Percentiles rank a stretch among this genome's conserved stretches.
These are phyloP conservation scores for Myxozyma melibiosi DNA, from an alignment of 805 yeast species.

Conservation along the genomic window DNA sequence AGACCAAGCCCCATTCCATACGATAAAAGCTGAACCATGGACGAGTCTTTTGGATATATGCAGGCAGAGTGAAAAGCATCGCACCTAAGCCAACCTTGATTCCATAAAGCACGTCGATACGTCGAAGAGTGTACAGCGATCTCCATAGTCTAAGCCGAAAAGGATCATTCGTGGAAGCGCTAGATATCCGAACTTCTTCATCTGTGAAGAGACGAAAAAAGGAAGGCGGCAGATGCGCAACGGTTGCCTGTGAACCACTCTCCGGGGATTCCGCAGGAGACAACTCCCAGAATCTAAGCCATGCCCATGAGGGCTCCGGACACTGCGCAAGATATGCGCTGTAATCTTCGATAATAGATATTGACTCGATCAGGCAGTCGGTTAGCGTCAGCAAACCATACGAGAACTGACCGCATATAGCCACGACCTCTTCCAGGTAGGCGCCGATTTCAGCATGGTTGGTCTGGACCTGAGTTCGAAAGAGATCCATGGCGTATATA, in stretches of 20 bases:
- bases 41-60: slow-evolving; percentile 61
- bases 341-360: slow-evolving; percentile 5
- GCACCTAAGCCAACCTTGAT: slow-evolving; percentile 80
- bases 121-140: slow-evolving; percentile 52
- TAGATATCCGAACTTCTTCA: neutral
- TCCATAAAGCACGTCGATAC: slow-evolving; percentile 76
- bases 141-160: slow-evolving; percentile 42
- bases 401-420: slow-evolving; percentile 79
- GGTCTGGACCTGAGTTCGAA: slow-evolving; percentile 44
- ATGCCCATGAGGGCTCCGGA: slow-evolving; percentile 8
- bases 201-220: neutral
- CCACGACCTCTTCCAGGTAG: slow-evolving; percentile 78
- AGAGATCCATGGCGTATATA: slow-evolving; percentile 59
- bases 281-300: slow-evolving; percentile 9
- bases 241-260: neutral
- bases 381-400: slow-evolving; percentile 63
- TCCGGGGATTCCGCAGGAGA: neutral
- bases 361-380: slow-evolving; percentile 49
- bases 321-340: neutral
- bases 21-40: slow-evolving; percentile 63
- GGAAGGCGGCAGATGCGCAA: neutral
- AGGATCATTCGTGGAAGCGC: slow-evolving; percentile 12
- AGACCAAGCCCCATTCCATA: slow-evolving; percentile 84
- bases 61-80: slow-evolving; percentile 62
- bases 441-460: slow-evolving; percentile 43